Evolutionary conservation across 805 yeast genomes (phyloP).

Genomic region (Suhomyces kilbournensis): DNA sequence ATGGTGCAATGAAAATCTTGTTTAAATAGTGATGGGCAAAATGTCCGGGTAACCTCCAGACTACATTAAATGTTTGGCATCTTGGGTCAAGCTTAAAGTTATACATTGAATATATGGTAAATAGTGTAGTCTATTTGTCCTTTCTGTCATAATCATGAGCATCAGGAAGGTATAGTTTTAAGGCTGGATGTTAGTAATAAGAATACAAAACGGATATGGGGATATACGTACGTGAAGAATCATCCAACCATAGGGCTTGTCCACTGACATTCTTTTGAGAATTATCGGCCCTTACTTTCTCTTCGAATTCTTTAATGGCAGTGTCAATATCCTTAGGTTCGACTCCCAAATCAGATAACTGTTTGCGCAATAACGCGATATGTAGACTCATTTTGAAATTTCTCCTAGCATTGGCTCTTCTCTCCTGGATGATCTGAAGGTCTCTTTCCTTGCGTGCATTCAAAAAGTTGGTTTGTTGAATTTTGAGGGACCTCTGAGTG

Average conservation of each 20-base stretch:
- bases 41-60: conserved; percentile 8
- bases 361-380: conserved; percentile 61
- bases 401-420: conserved; percentile 47
- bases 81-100: background rate
- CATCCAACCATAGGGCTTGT: conserved; percentile 58
- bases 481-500: conserved; percentile 35
- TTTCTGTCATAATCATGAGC: conserved; percentile 56
- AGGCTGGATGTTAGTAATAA: conserved; percentile 20
- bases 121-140: background rate
- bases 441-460: conserved; percentile 52
- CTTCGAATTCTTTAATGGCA: conserved; percentile 55
- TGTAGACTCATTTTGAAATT: conserved; percentile 62
- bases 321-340: conserved; percentile 57
- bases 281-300: conserved; percentile 54
- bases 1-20: conserved; percentile 1
- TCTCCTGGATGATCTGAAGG: conserved; percentile 49
- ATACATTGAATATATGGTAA: background rate
- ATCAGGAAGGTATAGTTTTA: conserved; percentile 56
- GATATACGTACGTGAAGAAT: conserved; percentile 36
- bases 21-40: conserved; percentile 4
- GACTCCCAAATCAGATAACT: conserved; percentile 52
- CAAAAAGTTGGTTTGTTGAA: conserved; percentile 48
- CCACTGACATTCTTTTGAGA: conserved; percentile 56
- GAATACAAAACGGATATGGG: background rate
- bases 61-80: background rate